These are phyloP conservation scores for Bocquillonia castaneifolia DNA, from an alignment of 441 rosid genomes.

Conservation along the genomic window DNA sequence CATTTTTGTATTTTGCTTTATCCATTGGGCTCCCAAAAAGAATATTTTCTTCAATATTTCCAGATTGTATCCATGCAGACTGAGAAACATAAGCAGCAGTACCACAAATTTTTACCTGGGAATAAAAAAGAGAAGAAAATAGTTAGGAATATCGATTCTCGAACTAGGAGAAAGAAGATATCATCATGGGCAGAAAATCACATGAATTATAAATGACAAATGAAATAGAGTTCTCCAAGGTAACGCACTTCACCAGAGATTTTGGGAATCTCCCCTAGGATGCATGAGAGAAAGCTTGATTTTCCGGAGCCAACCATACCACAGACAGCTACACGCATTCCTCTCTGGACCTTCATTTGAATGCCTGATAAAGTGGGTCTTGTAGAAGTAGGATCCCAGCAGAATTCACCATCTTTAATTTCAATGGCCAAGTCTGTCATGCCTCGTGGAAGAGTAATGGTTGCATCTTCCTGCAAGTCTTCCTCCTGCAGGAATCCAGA, in stretches of 20 bases:
- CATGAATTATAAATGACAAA: constrained; percentile 4
- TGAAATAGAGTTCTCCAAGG: constrained; percentile 19
- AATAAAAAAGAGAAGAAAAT: not conserved
- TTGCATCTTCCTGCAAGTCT: constrained; percentile 93
- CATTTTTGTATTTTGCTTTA: constrained; percentile 83
- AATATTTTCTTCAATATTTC: constrained; percentile 98
- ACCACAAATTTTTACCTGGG: constrained; percentile 88
- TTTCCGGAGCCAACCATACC: constrained; percentile 98
- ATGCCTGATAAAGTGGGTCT: constrained; percentile 72
- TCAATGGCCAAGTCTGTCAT: constrained; percentile 63
- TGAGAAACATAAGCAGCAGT: constrained; percentile 94
- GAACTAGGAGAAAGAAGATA: constrained; percentile 2
- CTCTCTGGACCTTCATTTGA: constrained; percentile 76
- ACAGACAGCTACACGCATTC: constrained; percentile 99
- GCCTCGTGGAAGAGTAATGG: constrained; percentile 67
- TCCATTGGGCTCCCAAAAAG: constrained; percentile 97
- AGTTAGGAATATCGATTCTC: constrained; percentile 13
- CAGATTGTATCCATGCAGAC: constrained; percentile 99
- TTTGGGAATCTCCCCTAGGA: constrained; percentile 97
- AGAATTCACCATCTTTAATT: constrained; percentile 70
- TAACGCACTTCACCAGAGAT: constrained; percentile 90
- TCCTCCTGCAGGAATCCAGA: constrained; percentile 96
- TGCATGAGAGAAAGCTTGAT: constrained; percentile 96
- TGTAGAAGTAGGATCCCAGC: constrained; percentile 73
- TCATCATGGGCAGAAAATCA: not conserved